Base-by-base conservation (phyloP, 2,329 filamentous ascomycete species). In the Fusarium nodosum region DNA sequence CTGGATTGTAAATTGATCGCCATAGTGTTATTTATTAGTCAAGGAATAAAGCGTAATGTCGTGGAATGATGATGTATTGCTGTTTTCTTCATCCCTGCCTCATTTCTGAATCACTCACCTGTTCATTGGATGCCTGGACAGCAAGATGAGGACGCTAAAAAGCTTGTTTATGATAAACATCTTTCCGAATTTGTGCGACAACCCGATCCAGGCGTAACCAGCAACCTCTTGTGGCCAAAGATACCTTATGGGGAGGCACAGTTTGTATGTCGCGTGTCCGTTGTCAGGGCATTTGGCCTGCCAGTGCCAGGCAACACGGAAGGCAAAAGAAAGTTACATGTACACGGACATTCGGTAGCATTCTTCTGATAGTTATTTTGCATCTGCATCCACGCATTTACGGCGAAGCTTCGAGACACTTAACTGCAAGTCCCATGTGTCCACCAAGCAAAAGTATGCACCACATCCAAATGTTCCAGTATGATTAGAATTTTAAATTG, bases 111-210 rank as follows among this genome's bases (percentile, higher is more conserved):
- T n/a, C 4, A 2, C 5, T 38, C 7, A 11, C 24, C n/a, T 18
- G 20, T 20, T 38, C 30, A 22, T 34, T 45, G 33, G 36, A 30
- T 30, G 26, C 10, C n/a, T 41, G 10, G 42, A 16, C n/a, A 44
- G 46, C 24, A 31, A 8, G 42, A 15, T 28, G 20, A 22, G 20
- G 38, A 3, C 64, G 59, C 64, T 68, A 67, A 68, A 67, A 67
- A 68, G 64, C 64, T 68, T 68, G 60, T 67, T 47, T 68, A 1
- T 1, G 20, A 60, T 39, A 64, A 64, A 24, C 47, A 44, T 42
- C 3, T 36, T 36, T 41, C 42, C 18, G 5, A 22, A 39, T 22
- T 20, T 34, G 33, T n/a, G 26, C 5, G 7, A 8, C 18, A 36
- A 9, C 30, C 30, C n/a, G 24, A 10, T 6, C n/a, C 6, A 8